These are phyloP conservation scores for Pseudonitzschia multiseries DNA, from an alignment of 108 stramenopile genomes.

Conservation along the genomic window DNA sequence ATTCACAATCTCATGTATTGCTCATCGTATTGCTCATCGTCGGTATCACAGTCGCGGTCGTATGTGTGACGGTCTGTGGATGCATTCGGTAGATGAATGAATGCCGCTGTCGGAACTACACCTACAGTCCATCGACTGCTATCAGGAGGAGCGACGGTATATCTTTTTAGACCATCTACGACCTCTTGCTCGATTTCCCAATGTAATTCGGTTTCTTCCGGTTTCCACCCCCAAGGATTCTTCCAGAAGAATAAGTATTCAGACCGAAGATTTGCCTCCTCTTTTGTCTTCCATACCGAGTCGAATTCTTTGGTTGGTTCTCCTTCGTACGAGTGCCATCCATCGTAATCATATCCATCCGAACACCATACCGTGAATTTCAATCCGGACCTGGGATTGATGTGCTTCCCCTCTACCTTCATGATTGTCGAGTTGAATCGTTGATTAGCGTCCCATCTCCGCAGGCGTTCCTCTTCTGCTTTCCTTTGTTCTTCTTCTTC, in stretches of 20 bases:
- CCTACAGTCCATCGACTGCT: slow-evolving; percentile 1
- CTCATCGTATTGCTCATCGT: too few species aligned
- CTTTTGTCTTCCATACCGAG: not conserved
- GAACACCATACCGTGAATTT: slow-evolving; percentile 19
- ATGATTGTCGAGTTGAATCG: not conserved
- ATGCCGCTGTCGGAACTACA: not conserved
- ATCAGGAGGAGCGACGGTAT: not conserved
- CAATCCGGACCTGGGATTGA: not conserved
- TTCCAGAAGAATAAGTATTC: slow-evolving; percentile 18
- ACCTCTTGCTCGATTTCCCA: not conserved
- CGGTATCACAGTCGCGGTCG: too few species aligned
- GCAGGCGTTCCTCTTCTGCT: slow-evolving; percentile 4
- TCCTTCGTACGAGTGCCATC: slow-evolving; percentile 13
- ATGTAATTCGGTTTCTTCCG: not conserved
- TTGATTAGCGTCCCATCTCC: not conserved
- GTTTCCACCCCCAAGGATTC: slow-evolving; percentile 4
- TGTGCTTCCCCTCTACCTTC: not conserved
- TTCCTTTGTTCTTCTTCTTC: slow-evolving; percentile 1
- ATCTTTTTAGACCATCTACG: not conserved
- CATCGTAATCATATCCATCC: slow-evolving; percentile 16
- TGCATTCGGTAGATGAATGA: not conserved
- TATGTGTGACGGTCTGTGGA: not conserved
- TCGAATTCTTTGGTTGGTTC: slow-evolving; percentile 15
- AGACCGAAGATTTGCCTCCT: slow-evolving; percentile 7
- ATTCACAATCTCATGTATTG: too few species aligned